Evolutionary conservation across 2,329 filamentous ascomycete species (phyloP).

Genomic region (Colletotrichum viniferum): DNA sequence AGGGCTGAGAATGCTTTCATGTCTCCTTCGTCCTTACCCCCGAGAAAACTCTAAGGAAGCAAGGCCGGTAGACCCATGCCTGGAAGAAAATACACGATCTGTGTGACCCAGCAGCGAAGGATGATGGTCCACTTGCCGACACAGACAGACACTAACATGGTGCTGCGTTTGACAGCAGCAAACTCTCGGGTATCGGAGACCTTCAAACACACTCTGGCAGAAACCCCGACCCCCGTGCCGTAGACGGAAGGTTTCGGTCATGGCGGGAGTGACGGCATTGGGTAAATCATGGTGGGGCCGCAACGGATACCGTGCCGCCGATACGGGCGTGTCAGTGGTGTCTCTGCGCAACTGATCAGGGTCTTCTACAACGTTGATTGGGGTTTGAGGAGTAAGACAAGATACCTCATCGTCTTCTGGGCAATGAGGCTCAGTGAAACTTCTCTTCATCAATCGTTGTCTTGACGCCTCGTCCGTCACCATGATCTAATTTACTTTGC

Average conservation of each 20-base stretch:
- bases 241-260: background rate
- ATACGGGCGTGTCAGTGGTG: background rate
- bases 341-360: background rate
- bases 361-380: background rate
- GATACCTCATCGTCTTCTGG: background rate
- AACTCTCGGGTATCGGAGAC: background rate
- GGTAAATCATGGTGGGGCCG: background rate
- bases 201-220: background rate
- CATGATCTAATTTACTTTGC: constrained; percentile 26
- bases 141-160: background rate
- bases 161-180: background rate
- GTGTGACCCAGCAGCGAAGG: background rate
- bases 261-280: background rate
- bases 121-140: background rate
- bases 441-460: background rate
- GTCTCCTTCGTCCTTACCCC: background rate
- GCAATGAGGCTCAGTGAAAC: background rate
- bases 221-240: background rate
- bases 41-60: background rate
- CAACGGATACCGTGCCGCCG: background rate
- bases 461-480: constrained; percentile 33
- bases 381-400: background rate
- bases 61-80: background rate
- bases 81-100: background rate
- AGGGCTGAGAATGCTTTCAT: background rate